Base-by-base conservation (phyloP, 2,329 filamentous ascomycete genomes). In the Fusarium odoratissimum region DNA sequence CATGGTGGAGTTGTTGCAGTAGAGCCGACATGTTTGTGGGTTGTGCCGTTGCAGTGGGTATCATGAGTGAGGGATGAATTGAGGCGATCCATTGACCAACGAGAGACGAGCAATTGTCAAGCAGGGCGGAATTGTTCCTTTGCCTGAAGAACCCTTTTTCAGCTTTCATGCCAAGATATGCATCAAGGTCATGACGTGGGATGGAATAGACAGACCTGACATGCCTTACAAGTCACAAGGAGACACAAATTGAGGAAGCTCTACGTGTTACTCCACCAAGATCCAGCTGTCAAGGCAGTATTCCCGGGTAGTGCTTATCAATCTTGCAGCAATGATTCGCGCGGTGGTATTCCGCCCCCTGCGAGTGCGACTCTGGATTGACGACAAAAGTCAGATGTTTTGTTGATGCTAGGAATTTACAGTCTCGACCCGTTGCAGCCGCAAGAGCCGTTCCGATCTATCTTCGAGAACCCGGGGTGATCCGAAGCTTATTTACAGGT, bases 401-500 rank as follows among this genome's bases (percentile, higher is more conserved):
- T 46, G 37, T 56, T 31, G 31, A 48, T 31, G 56, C 44, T 30
- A 46, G 37, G 17, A n/a, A 38, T 60, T 30, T 42, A n/a, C 28
- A 67, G 52, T 40, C 44, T 48, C 33, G 33, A 19, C 31, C 68
- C 68, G 69, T 71, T 69, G 31, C 35, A 71, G 28, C 69, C 67
- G 67, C 41, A 61, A 67, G 52, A 71, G 28, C 57, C 49, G 73
- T 73, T 70, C 75, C 75, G 75, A 65, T 40, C 33, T 52, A 67
- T 77, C 58, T 62, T 74, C 59, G 60, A 60, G 46, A 48, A 68
- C 72, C 72, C 72, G 75, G 73, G 55, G 73, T 75, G 59, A 61
- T 69, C 74, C 75, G 76, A 74, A 64, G 52, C 37, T 62, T 67
- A 35, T 55, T 64, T 35, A 41, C 21, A 37, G 14, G 46, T 64